A percentile compares a stretch with the other conserved stretches of the same genome.
Conservation (phyloP, 495 filamentous ascomycete species). For the Pyrenopolyporus hunteri region DNA sequence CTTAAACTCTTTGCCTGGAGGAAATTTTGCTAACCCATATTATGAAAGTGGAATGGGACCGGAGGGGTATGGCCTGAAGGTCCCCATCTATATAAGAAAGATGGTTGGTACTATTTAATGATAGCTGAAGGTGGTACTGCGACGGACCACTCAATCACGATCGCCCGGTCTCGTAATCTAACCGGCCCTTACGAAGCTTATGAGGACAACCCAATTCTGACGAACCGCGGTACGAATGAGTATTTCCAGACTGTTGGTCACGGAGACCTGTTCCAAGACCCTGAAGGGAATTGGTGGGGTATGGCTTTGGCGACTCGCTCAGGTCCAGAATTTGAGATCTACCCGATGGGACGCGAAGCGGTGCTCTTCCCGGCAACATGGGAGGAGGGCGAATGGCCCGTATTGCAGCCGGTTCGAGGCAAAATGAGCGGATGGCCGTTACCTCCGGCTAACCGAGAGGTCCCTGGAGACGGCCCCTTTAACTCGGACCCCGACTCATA, state of each 20-base stretch:
- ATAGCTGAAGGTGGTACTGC: slow-evolving; percentile 69
- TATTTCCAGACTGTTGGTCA: slow-evolving; percentile 60
- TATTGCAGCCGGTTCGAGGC: slow-evolving; percentile 50
- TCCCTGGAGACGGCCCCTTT: slow-evolving; percentile 48
- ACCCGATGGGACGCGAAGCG: slow-evolving; percentile 64
- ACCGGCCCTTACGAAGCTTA: slow-evolving; percentile 60
- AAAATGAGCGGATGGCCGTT: slow-evolving; percentile 50
- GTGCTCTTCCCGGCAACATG: slow-evolving; percentile 59
- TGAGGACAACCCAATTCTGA: slow-evolving; percentile 57
- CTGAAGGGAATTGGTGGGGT: slow-evolving; percentile 60
- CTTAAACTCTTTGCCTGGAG: too few relatives aligned
- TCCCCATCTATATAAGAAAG: slow-evolving; percentile 68
- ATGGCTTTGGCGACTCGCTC: slow-evolving; percentile 54
- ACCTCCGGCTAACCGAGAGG: slow-evolving; percentile 36
- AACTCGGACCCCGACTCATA: slow-evolving; percentile 47
- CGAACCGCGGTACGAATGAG: slow-evolving; percentile 52
- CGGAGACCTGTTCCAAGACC: slow-evolving; percentile 58
- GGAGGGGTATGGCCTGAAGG: slow-evolving; percentile 63
- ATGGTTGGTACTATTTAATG: slow-evolving; percentile 71
- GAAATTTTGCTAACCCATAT: too few relatives aligned
- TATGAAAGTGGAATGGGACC: slow-evolving; percentile 63
- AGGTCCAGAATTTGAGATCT: slow-evolving; percentile 46
- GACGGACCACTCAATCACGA: slow-evolving; percentile 54
- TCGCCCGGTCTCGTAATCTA: slow-evolving; percentile 51
- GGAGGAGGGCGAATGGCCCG: slow-evolving; percentile 51